Percentiles rank a stretch among this genome's conserved stretches.
phyloP scores from a whole-genome alignment of 495 filamentous ascomycete species.

The Penicillium canariense region DNA sequence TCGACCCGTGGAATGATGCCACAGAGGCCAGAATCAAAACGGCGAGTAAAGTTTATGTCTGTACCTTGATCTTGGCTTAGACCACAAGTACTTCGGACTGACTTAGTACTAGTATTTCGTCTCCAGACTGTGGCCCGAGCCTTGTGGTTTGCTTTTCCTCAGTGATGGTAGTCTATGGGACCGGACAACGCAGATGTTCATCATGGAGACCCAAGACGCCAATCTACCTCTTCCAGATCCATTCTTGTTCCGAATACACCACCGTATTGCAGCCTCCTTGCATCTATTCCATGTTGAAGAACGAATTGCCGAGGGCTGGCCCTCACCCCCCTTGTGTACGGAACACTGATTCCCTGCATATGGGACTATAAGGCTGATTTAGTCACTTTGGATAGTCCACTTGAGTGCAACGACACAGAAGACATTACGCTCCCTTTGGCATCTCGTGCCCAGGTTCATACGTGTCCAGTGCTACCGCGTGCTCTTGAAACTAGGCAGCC shows the following conservation, averaged over 20 bases:
- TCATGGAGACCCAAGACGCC: neutral
- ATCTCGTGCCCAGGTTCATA: neutral
- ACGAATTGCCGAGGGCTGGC: neutral
- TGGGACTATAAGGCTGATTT: neutral
- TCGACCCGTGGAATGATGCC: neutral
- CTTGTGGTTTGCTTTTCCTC: neutral
- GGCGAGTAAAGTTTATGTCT: neutral
- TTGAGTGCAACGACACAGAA: neutral
- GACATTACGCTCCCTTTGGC: neutral
- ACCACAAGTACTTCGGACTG: neutral
- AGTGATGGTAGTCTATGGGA: neutral
- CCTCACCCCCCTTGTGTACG: neutral
- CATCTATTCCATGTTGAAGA: constrained; percentile 1
- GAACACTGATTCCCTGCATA: neutral
- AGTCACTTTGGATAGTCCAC: neutral
- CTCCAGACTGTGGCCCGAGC: neutral
- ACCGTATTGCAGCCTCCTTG: neutral
- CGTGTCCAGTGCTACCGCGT: neutral
- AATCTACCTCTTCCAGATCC: neutral
- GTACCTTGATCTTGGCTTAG: neutral
- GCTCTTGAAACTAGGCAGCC: neutral
- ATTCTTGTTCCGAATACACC: neutral
- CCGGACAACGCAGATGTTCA: neutral
- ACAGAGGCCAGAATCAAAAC: neutral
- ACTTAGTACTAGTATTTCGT: neutral